Evolutionary conservation across 2,329 filamentous ascomycete genomes (phyloP), one percentile per base, ranked within the genome.

Genomic region (Fusarium citri): DNA sequence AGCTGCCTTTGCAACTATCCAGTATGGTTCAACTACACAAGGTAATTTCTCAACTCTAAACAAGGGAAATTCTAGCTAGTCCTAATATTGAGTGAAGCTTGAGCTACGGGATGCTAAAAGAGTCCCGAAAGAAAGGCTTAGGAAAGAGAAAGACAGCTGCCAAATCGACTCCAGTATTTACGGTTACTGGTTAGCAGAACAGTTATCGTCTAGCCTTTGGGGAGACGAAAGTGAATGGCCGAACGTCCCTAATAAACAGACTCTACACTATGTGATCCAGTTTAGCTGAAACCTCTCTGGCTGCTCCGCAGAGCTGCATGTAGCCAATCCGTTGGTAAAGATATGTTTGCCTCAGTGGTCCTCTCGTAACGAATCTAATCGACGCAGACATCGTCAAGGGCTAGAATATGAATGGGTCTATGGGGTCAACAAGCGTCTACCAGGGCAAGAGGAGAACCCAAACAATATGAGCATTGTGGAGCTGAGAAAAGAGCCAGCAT

Each of bases 401-500:
- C 53, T 37, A 48, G 53, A 55, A 55, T 47, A 34, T 34, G 42
- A 23, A 55, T 55, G 53, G 53, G 89, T 55, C 59, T 49, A 18
- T 54, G 31, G 59, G 56, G 63, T 64, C 53, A 53, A 55, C 45
- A 37, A 37, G 34, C 23, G n/a, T 41, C 14, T n/a, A n/a, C 34
- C 59, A 50, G 11, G 54, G 55, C 34, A 48, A 57, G 9, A 46
- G 55, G 61, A 22, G 40, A 51, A 51, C 20, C 71, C 60, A 42
- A 57, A 45, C 37, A 47, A 69, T n/a, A 50, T 37, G 25, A 18
- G 28, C 18, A 22, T 43, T 23, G 23, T 41, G 23, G 15, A 56
- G 48, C 28, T 34, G 28, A 25, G 22, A 25, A 55, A 25, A 48
- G 28, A 30, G 6, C 22, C 22, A 31, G 9, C 10, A 31, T 48